Conservation (phyloP, 2,329 filamentous ascomycete genomes). For the Aspergillus jensenii region DNA sequence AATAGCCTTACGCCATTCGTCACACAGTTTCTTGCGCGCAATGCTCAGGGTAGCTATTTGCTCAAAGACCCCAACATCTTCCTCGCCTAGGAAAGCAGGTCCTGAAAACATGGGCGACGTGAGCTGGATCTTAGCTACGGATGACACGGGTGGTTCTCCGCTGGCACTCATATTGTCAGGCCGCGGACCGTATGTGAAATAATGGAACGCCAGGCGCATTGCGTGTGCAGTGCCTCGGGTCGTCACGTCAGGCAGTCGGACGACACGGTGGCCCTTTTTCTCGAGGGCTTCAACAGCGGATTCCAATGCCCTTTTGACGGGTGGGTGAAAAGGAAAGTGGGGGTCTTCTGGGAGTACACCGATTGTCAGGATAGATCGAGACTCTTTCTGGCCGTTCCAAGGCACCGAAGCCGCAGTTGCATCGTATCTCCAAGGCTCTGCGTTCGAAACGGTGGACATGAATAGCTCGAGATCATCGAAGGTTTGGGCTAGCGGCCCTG, state of each 20-base stretch:
- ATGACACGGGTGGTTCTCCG: not conserved
- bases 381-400: not conserved
- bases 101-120: constrained; percentile 5
- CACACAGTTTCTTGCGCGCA: not conserved
- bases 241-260: not conserved
- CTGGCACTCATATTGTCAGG: not conserved
- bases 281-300: not conserved
- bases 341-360: constrained; percentile 2
- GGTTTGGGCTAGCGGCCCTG: not conserved
- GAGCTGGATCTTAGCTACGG: not conserved
- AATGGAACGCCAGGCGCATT: not conserved
- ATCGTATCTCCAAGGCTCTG: not conserved
- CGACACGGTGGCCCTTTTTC: not conserved
- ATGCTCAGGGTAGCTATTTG: not conserved
- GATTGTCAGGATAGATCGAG: not conserved
- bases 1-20: not conserved
- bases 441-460: not conserved
- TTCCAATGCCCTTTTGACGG: not conserved
- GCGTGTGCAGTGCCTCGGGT: not conserved
- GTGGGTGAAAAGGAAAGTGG: constrained; percentile 1
- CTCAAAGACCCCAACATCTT: not conserved
- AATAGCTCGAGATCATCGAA: constrained; percentile 1
- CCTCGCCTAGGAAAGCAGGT: not conserved
- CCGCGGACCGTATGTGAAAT: not conserved
- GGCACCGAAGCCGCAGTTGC: not conserved